Base-by-base conservation (phyloP, 1,284 basidiomycete species). In the Apiotrichum sp. region DNA sequence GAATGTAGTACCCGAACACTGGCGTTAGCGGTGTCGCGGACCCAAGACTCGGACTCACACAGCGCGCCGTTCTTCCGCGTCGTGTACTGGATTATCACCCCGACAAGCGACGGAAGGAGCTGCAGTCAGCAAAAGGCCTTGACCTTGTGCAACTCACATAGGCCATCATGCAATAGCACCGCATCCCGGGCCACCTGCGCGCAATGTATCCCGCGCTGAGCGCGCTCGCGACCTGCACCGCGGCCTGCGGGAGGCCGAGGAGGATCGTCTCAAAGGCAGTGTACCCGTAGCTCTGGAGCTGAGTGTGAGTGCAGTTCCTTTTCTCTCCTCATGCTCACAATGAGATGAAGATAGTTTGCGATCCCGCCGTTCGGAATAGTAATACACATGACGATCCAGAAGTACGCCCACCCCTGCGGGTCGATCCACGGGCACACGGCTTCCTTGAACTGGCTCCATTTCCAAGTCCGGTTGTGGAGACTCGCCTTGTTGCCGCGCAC, bases 241-340 rank as follows among this genome's bases (percentile, higher is more conserved):
- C 63, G 4, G 67, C 65, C 31, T 63, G 62, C 4, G 69, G 69
- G 6, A 70, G 57, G 50, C 65, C 69, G 39, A 67, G 61, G 31
- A 70, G 62, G 50, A 70, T 68, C 11, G 69, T 70, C 50, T 70
- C 54, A 53, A 67, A 65, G 5, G 67, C 61, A 11, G 50, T 56
- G 61, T 67, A 70, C 9, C 67, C 67, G 55, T 70, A 70, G 0
- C 66, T 65, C 55, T 70, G 67, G 14, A 68, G 64, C 57, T 68
- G 56, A 6, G 32, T 3, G 38, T 49, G 2, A 56, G 49, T 16
- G 3, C 7, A n/a, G 1, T 29, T 29, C 29, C 29, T 29, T 29
- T 29, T 29, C 22, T 29, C 29, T 3, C 29, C 29, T 29, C 29
- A 49, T 6, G 13, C 65, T 59, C 49, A 62, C 58, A 31, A 63